Evolutionary conservation across 805 yeast species (phyloP).

Genomic region (Yarrowia divulgata): DNA sequence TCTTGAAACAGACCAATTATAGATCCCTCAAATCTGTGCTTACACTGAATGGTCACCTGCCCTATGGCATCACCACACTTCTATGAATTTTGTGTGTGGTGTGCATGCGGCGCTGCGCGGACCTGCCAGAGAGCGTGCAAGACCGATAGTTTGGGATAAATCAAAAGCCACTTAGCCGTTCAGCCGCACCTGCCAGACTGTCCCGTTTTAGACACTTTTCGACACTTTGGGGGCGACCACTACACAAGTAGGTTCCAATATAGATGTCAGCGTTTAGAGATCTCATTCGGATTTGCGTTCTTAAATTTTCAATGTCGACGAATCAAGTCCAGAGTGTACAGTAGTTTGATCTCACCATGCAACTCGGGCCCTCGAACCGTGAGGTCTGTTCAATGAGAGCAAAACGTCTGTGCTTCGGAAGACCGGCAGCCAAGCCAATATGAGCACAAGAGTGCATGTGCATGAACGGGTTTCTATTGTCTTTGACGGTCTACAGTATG

Average conservation of each 20-base stretch:
- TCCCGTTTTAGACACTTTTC: slow-evolving; percentile 6
- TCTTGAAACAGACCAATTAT: too few species aligned
- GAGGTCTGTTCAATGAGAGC: background rate
- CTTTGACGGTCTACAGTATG: background rate
- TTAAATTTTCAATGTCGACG: background rate
- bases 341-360: background rate
- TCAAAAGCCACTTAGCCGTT: slow-evolving; percentile 9
- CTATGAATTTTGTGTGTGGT: background rate
- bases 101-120: slow-evolving; percentile 1
- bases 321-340: background rate
- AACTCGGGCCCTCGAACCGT: too few species aligned
- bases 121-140: background rate
- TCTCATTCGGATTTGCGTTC: background rate
- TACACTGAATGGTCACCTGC: too few species aligned
- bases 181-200: slow-evolving; percentile 25
- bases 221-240: background rate
- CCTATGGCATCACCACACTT: background rate
- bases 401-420: slow-evolving; percentile 17
- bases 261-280: background rate
- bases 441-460: slow-evolving; percentile 19
- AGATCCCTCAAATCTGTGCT: too few species aligned
- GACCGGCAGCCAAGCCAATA: slow-evolving; percentile 22
- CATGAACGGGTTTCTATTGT: background rate
- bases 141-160: background rate
- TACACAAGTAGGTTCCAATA: background rate